These are phyloP conservation scores for Magnaporthales sp. DNA, from an alignment of 2,329 filamentous ascomycete genomes.

Conservation along the genomic window DNA sequence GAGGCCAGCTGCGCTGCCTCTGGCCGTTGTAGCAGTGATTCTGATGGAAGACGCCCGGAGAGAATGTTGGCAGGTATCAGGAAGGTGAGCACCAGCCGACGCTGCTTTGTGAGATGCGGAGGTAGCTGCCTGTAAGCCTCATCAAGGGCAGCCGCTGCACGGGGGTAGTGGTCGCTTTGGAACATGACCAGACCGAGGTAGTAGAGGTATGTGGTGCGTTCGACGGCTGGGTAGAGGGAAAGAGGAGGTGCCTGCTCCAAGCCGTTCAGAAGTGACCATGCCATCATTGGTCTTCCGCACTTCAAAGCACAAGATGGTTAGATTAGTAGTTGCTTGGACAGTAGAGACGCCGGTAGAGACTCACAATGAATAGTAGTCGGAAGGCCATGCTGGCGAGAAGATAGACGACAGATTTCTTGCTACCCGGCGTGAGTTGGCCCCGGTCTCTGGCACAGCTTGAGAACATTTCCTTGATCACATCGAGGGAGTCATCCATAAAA, in stretches of 20 bases:
- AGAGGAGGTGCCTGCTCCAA: constrained; percentile 69
- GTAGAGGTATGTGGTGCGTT: constrained; percentile 88
- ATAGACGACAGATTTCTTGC: constrained; percentile 83
- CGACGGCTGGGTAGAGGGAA: constrained; percentile 70
- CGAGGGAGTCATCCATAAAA: constrained; percentile 76
- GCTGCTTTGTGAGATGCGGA: constrained; percentile 57
- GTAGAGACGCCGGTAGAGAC: constrained; percentile 12
- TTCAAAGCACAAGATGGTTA: not conserved
- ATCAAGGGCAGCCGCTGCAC: constrained; percentile 67
- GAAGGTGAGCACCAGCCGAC: constrained; percentile 72
- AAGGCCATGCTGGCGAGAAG: constrained; percentile 85
- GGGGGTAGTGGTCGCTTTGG: constrained; percentile 72
- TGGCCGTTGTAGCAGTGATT: constrained; percentile 55
- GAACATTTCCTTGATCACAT: constrained; percentile 84
- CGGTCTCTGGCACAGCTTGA: constrained; percentile 82
- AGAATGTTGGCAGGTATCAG: constrained; percentile 77
- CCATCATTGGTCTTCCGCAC: constrained; percentile 5
- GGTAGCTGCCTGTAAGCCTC: constrained; percentile 68
- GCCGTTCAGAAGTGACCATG: constrained; percentile 3
- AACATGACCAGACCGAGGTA: constrained; percentile 89
- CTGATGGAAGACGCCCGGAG: constrained; percentile 72
- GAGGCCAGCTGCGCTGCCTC: constrained; percentile 57
- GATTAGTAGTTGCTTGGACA: not conserved
- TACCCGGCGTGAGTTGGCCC: constrained; percentile 62
- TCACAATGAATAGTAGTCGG: constrained; percentile 75